A percentile compares a stretch with the other conserved stretches of the same genome.
Evolutionary conservation across 1,139 yeast genomes (phyloP).

Genomic region (Candida tropicalis): DNA sequence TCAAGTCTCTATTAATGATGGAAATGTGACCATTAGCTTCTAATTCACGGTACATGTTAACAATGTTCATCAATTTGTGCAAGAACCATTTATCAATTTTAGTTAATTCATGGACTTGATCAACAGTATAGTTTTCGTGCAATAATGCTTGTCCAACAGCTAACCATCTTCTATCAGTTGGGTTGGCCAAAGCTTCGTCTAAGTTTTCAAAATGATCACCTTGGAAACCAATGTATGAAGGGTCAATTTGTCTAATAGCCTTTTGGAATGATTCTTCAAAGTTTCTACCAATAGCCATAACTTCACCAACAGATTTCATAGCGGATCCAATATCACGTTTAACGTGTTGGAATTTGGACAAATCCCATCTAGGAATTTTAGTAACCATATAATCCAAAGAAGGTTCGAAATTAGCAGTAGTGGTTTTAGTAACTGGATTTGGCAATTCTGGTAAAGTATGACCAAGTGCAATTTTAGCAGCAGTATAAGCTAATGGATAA

Average conservation of each 20-base stretch:
- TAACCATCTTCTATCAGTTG: slow-evolving; percentile 93
- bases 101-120: slow-evolving; percentile 84
- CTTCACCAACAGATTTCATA: slow-evolving; percentile 99
- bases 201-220: slow-evolving; percentile 32
- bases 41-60: slow-evolving; percentile 67
- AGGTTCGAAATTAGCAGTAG: slow-evolving; percentile 96
- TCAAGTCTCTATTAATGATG: slow-evolving; percentile 27
- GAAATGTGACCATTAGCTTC: slow-evolving; percentile 46
- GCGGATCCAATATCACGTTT: slow-evolving; percentile 64
- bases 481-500: slow-evolving; percentile 96
- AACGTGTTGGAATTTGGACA: slow-evolving; percentile 93
- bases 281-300: slow-evolving; percentile 97
- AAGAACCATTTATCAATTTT: slow-evolving; percentile 97
- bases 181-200: slow-evolving; percentile 5
- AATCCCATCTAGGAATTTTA: slow-evolving; percentile 99
- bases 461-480: slow-evolving; percentile 80
- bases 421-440: slow-evolving; percentile 94
- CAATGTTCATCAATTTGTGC: slow-evolving; percentile 68
- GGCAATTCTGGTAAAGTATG: slow-evolving; percentile 94
- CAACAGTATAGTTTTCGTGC: slow-evolving; percentile 81
- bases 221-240: slow-evolving; percentile 84
- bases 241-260: slow-evolving; percentile 98
- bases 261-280: slow-evolving; percentile 99
- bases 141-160: slow-evolving; percentile 96
- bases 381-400: slow-evolving; percentile 95